Conservation (phyloP, 371 early-diverging fungal genomes). For the Mortierella sp. region DNA sequence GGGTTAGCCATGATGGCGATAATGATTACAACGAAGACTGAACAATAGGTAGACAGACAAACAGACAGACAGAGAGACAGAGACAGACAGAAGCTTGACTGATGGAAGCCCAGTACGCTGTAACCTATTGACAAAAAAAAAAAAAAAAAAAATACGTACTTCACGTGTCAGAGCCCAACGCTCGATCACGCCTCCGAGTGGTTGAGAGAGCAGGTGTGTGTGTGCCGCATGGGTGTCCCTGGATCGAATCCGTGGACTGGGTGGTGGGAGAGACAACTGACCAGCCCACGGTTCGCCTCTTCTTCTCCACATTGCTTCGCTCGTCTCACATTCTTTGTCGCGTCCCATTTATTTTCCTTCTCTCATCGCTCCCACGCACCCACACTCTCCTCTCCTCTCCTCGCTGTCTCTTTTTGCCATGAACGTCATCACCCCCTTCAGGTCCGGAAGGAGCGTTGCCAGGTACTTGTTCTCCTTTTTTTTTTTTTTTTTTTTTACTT, state of each 20-base stretch:
- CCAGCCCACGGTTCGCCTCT: background rate
- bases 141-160: conserved; percentile 3
- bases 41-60: background rate
- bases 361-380: background rate
- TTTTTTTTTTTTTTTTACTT: background rate
- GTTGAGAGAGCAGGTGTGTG: too few relatives aligned
- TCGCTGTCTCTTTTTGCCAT: background rate
- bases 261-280: too few relatives aligned
- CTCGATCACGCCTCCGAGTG: too few relatives aligned
- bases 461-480: conserved; percentile 13
- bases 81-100: too few relatives aligned
- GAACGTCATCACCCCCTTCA: conserved; percentile 32
- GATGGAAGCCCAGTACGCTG: too few relatives aligned
- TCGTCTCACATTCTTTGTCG: background rate
- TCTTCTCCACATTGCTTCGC: background rate
- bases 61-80: too few relatives aligned
- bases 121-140: background rate
- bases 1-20: conserved; percentile 33
- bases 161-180: conserved; percentile 9
- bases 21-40: conserved; percentile 41
- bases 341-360: conserved; percentile 1
- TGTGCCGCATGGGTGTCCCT: too few relatives aligned
- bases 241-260: too few relatives aligned
- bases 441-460: conserved; percentile 24
- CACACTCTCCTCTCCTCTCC: conserved; percentile 1